Conservation (phyloP, 129 eudicot species). For the Solidago caesia region DNA sequence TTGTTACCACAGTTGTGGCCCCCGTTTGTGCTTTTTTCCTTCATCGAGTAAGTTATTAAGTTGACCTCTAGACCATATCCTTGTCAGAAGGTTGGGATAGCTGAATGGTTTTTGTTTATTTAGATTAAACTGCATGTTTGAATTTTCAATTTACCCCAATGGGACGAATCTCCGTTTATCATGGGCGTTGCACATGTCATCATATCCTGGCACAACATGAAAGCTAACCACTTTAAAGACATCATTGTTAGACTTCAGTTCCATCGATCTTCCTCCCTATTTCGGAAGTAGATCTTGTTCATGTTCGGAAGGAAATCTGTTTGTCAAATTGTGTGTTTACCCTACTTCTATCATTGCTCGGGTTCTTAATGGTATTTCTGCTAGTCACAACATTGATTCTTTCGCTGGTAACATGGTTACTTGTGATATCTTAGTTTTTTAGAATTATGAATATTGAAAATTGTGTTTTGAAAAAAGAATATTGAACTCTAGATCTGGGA, state of each 20-base stretch:
- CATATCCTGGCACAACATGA: background rate
- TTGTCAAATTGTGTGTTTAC: conserved; percentile 1
- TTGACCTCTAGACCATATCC: background rate
- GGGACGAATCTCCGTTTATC: background rate
- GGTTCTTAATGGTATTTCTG: conserved; percentile 27
- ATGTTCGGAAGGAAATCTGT: conserved; percentile 18
- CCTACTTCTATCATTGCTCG: conserved; percentile 5
- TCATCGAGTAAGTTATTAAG: background rate
- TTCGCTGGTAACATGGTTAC: conserved; percentile 24
- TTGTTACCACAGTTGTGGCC: background rate
- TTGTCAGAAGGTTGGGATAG: background rate
- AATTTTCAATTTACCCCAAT: background rate
- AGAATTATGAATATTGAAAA: conserved; percentile 44
- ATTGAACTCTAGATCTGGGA: conserved; percentile 68
- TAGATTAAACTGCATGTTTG: background rate
- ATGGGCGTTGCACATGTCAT: conserved; percentile 5
- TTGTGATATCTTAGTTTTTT: conserved; percentile 35
- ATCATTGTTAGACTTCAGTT: conserved; percentile 5
- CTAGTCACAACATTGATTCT: conserved; percentile 23
- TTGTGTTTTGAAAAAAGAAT: conserved; percentile 30
- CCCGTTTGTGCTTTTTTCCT: background rate
- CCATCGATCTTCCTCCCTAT: background rate
- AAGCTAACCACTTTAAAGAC: background rate
- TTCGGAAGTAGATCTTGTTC: conserved; percentile 1
- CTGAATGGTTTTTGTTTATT: background rate